Base-by-base conservation (phyloP, 169 alveolate genomes). In the Miamiensis avidus region DNA sequence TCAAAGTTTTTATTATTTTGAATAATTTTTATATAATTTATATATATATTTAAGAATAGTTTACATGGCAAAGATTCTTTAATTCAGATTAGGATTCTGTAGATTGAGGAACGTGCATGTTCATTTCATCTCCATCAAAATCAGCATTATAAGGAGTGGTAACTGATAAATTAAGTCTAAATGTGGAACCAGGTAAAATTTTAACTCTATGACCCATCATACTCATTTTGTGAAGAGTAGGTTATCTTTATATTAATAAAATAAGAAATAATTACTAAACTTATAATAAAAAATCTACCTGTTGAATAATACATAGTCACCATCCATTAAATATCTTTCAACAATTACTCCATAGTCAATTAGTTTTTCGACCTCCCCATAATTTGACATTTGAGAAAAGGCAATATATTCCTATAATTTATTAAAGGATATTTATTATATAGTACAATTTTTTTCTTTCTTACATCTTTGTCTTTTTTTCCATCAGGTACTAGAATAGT, bases 51-150 rank as follows among this genome's bases (percentile, higher is more conserved):
- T n/a, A n/a, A n/a, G n/a, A n/a, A n/a, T n/a, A n/a, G n/a, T 20
- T 49, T 49, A 49, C 99, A 89, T 98, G 98, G 99, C 99, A 98
- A 89, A 99, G 96, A 93, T 99, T 99, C 91, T 98, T 98, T 74
- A 99, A 97, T 91, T 99, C 99, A 1, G 99, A 98, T 30, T 99
- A 91, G 27, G 99, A 98, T 86, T 99, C 99, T 73, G 97, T 98
- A 65, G 99, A 93, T 94, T 99, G 99, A 31, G 99, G 99, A 74
- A 99, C 97, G 92, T 99, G 99, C 95, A 99, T 92, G 93, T 99
- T 99, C 99, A 99, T 99, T 94, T 99, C 99, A 90, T 99, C 99
- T 32, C 99, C 99, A 91, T 99, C 99, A 90, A 99, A 99, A 91
- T 99, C 99, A 1, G 99, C 99, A 95, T 99, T 99, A 94, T 99